Conservation (phyloP, 1,139 yeast genomes). For the Pichia kudriavzevii region DNA sequence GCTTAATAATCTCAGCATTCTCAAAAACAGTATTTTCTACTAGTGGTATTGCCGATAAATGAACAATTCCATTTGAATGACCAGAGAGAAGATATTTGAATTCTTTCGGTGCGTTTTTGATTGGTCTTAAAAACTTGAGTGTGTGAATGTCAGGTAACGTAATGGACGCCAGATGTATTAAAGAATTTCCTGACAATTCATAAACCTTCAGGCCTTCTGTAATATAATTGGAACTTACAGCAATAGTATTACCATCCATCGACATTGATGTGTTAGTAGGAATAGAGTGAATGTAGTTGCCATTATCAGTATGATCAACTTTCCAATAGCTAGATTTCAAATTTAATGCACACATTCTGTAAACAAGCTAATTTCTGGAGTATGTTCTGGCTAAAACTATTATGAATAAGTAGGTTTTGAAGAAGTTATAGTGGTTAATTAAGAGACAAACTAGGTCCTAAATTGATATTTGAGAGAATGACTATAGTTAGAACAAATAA, state of each 20-base stretch:
- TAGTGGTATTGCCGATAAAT: constrained; percentile 57
- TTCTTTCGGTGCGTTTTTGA: constrained; percentile 14
- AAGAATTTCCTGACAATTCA: constrained; percentile 31
- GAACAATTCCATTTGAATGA: constrained; percentile 61
- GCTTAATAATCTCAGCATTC: constrained; percentile 63
- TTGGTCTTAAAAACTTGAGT: constrained; percentile 24
- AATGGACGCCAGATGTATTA: constrained; percentile 71
- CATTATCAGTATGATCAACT: constrained; percentile 25
- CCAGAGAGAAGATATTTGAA: constrained; percentile 50
- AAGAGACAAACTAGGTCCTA: too few relatives aligned
- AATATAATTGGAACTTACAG: constrained; percentile 55
- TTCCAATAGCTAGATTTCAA: constrained; percentile 64
- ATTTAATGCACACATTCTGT: constrained; percentile 23
- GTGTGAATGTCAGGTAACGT: constrained; percentile 61
- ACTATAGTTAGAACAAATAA: neutral
- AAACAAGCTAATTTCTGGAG: constrained; percentile 22
- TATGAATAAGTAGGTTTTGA: too few relatives aligned
- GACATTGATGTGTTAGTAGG: constrained; percentile 47
- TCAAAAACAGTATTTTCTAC: constrained; percentile 24
- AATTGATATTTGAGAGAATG: neutral
- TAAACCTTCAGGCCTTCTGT: constrained; percentile 55
- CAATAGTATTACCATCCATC: constrained; percentile 40
- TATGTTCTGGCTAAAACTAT: too few relatives aligned
- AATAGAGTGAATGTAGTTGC: constrained; percentile 14
- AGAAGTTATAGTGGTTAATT: too few relatives aligned